Base-by-base conservation (phyloP, 179 eudicot genomes). In the Silene noctiflora region DNA sequence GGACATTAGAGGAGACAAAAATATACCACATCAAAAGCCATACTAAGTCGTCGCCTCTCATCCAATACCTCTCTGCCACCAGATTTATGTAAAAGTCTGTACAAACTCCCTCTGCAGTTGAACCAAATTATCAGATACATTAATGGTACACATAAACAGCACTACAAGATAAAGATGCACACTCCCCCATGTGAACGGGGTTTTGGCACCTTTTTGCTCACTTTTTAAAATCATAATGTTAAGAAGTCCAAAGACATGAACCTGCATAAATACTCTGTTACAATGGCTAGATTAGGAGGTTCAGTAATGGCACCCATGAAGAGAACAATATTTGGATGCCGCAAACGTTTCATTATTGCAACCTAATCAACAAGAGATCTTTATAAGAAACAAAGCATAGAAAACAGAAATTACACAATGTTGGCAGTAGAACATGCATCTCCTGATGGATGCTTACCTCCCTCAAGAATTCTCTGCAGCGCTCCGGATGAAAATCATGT, bases 291-390 rank as follows among this genome's bases (percentile, higher is more conserved):
- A 83, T 93, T 95, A 62, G 99, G 99, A 31, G 97, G 99, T 81
- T 91, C 89, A 14, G 92, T 93, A 66, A 95, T 96, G 65, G 99
- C 99, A 62, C 99, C 99, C 99, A 95, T 95, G 68, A 95, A 90
- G 77, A 95, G 97, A 81, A 95, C 99, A 66, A 93, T 95, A 80
- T 95, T 91, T 79, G 97, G 99, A 89, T 95, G 99, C 65, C 99
- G 90, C 75, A 95, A 81, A 21, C 93, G 86, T 81, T 88, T 90
- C 99, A 95, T 95, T 35, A 95, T 89, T 70, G 96, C 89, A 75
- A 95, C 97, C 99, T 95, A 78, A 51, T 71, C 62, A 77, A 53
- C 61, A 77, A 65, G 76, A 75, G 17, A 70, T 74, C 2, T 39
- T 44, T 17, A 74, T 58, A 76, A 16, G 78, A 64, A 56, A 62